These are phyloP conservation scores for Neonectria faginata DNA, from an alignment of 2,329 filamentous ascomycete species.

Conservation along the genomic window DNA sequence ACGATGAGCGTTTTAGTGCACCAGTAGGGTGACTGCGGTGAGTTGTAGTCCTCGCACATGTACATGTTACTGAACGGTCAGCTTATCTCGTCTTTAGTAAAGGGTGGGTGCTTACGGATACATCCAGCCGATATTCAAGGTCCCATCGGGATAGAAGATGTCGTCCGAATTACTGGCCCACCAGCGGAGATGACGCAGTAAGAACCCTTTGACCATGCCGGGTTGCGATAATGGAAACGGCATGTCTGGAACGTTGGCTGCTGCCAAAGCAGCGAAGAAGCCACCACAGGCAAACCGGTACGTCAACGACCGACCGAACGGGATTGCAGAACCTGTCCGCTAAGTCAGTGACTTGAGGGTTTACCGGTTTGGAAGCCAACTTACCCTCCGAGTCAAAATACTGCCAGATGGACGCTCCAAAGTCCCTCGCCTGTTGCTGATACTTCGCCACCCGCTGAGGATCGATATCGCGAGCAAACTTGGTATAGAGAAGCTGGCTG, in stretches of 20 bases:
- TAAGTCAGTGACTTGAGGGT: background rate
- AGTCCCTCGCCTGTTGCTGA: constrained; percentile 54
- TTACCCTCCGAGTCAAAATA: constrained; percentile 61
- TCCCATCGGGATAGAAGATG: constrained; percentile 62
- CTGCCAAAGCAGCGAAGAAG: constrained; percentile 60
- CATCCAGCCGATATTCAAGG: constrained; percentile 58
- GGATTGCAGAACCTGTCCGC: constrained; percentile 59
- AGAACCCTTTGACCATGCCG: constrained; percentile 60
- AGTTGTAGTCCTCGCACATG: constrained; percentile 68
- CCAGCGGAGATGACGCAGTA: constrained; percentile 63
- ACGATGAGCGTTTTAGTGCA: constrained; percentile 62
- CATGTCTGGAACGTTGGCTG: constrained; percentile 54
- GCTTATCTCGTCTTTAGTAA: fast-evolving
- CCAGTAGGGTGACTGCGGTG: constrained; percentile 67
- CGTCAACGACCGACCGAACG: constrained; percentile 63
- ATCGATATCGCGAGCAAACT: constrained; percentile 57
- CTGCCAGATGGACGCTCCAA: constrained; percentile 57
- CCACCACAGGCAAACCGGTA: constrained; percentile 64
- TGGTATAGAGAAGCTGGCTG: constrained; percentile 59
- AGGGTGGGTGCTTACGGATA: constrained; percentile 43
- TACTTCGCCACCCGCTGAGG: constrained; percentile 52
- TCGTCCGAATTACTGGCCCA: constrained; percentile 56
- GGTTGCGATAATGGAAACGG: constrained; percentile 52
- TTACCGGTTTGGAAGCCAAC: background rate
- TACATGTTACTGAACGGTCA: constrained; percentile 59